A percentile compares a stretch with the other conserved stretches of the same genome.
These are phyloP conservation scores for Vicia faba DNA, from an alignment of 306 rosid genomes.

Conservation along the genomic window DNA sequence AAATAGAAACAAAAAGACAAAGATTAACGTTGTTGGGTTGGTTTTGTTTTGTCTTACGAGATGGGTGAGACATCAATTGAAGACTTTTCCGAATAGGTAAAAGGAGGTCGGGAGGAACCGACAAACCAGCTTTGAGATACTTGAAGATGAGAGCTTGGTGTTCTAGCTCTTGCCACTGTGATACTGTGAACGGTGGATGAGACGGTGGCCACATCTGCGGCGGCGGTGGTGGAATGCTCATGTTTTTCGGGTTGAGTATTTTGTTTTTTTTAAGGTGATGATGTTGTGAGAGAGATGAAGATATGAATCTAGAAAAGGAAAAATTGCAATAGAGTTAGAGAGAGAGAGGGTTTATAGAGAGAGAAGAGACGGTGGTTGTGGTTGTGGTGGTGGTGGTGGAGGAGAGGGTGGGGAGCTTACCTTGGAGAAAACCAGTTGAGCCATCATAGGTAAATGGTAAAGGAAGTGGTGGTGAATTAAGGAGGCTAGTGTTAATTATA, in stretches of 20 bases:
- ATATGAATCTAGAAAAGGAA: not conserved
- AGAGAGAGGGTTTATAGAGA: not conserved
- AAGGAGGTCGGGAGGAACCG: slow-evolving; percentile 87
- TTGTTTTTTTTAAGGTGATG: not conserved
- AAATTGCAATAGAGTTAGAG: slow-evolving; percentile 17
- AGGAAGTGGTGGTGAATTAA: slow-evolving; percentile 17
- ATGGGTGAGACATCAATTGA: slow-evolving; percentile 66
- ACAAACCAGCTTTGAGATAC: slow-evolving; percentile 74
- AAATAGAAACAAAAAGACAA: not conserved
- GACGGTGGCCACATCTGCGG: slow-evolving; percentile 44
- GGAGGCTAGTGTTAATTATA: not conserved
- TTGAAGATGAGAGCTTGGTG: slow-evolving; percentile 88
- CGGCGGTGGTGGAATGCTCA: slow-evolving; percentile 47
- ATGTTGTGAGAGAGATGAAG: not conserved
- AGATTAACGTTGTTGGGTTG: not conserved
- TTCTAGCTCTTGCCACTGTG: slow-evolving; percentile 93
- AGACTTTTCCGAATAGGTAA: slow-evolving; percentile 77
- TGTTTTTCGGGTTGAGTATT: not conserved
- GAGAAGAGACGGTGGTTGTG: slow-evolving; percentile 19
- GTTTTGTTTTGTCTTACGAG: slow-evolving; percentile 49
- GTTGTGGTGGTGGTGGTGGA: slow-evolving; percentile 3
- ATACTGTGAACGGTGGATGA: slow-evolving; percentile 74
- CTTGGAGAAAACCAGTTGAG: slow-evolving; percentile 36
- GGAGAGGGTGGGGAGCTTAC: slow-evolving; percentile 39
- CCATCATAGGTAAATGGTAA: slow-evolving; percentile 32